Percentiles rank a stretch among this genome's conserved stretches.
These are phyloP conservation scores for Monoraphidium neglectum DNA, from an alignment of 139 green algal genomes.

Conservation along the genomic window DNA sequence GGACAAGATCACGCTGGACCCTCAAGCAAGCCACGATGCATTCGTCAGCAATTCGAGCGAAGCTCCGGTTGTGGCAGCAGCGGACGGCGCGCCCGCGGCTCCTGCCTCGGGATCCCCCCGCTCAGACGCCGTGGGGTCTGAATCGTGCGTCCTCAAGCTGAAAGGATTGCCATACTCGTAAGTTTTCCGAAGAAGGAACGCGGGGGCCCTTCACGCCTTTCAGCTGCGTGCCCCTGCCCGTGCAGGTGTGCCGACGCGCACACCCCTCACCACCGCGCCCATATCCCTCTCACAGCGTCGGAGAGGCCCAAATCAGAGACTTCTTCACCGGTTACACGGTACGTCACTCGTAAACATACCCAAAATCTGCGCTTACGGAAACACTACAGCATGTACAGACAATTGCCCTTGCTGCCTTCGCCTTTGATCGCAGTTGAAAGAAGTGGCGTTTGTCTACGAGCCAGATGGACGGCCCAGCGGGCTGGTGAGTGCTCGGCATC, in stretches of 20 bases:
- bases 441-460: constrained; percentile 56
- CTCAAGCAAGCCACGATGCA: no score
- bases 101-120: neutral
- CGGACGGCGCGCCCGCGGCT: no score
- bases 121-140: neutral
- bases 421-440: constrained; percentile 37
- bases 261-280: neutral
- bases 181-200: neutral
- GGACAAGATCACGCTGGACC: no score
- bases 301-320: constrained; percentile 44
- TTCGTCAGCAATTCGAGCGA: no score
- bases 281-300: constrained; percentile 41
- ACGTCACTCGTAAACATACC: no score
- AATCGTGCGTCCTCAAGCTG: neutral
- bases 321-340: constrained; percentile 61
- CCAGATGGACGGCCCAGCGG: constrained; percentile 60
- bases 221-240: neutral
- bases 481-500: constrained; percentile 41
- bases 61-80: no score
- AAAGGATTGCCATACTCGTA: neutral
- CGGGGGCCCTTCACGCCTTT: neutral
- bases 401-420: no score
- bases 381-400: no score
- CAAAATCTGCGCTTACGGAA: no score
- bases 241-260: neutral